These are phyloP conservation scores for Corniculantispora saksenae DNA, from an alignment of 2,329 filamentous ascomycete species.

Conservation along the genomic window DNA sequence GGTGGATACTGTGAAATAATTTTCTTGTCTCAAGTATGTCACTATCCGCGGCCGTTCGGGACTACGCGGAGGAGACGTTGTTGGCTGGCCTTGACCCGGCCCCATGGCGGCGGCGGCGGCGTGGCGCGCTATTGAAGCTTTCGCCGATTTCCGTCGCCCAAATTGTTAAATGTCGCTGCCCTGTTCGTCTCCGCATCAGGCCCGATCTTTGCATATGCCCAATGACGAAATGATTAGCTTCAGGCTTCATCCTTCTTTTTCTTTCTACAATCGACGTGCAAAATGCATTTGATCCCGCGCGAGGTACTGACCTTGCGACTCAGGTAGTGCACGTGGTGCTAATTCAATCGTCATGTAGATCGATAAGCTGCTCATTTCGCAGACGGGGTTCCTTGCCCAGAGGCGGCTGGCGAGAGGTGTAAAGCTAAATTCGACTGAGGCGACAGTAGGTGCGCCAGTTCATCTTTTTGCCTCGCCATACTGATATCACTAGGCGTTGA, in stretches of 20 bases:
- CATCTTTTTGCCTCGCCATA: not conserved
- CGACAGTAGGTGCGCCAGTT: constrained; percentile 57
- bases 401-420: constrained; percentile 83
- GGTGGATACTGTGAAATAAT: not conserved
- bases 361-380: constrained; percentile 92
- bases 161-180: not conserved
- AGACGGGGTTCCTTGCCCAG: constrained; percentile 85
- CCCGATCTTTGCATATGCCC: not conserved
- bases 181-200: not conserved
- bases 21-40: not conserved
- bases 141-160: constrained; percentile 9
- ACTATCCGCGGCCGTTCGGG: not conserved
- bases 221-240: not conserved
- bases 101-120: not conserved
- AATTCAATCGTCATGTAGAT: constrained; percentile 59
- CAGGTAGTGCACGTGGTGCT: constrained; percentile 29
- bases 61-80: not conserved
- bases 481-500: not conserved
- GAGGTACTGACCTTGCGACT: constrained; percentile 39
- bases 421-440: constrained; percentile 86
- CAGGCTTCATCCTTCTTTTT: not conserved
- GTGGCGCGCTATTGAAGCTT: not conserved
- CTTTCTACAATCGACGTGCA: not conserved
- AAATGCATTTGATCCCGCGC: constrained; percentile 51
- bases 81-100: not conserved